Base-by-base conservation (phyloP, 495 filamentous ascomycete species). In the Podospora australis region DNA sequence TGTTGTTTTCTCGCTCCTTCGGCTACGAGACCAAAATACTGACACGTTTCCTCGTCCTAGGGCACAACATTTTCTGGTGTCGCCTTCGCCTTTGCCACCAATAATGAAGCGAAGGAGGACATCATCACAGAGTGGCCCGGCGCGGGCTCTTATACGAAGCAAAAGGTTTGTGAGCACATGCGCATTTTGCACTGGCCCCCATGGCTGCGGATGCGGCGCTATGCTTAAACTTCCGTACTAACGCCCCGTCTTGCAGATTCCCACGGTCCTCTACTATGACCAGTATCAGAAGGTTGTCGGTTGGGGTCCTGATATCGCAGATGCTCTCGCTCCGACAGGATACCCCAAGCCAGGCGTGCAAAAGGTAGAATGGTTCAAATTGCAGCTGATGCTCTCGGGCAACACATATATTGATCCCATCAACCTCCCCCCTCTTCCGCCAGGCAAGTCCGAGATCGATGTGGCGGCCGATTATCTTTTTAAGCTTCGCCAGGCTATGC, bases 351-450 rank as follows among this genome's bases (percentile, higher is more conserved):
- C 80, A 7, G 82, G 82, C 49, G 82, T 87, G 49, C 82, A 87
- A 58, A 87, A 86, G 67, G 82, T 87, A 6, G 83, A 87, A 56
- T 87, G 83, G 83, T 86, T 87, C 72, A 87, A 87, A 70, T 74
- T 86, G 19, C 83, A 87, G 69, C 72, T 87, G 36, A 87, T 87
- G 83, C 68, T 87, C 45, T 84, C 81, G 17, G 83, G 83, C 48
- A 87, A 87, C 70, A 87, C 83, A 4, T 87, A 87, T 60, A 87
- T 87, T 56, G 83, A 87, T 55, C 83, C 83, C 43, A 87, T 87
- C 66, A 87, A 87, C 73, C 73, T 87, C 46, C 83, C 83, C 11
- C 83, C 83, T 26, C 78, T 87, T 40, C 83, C 83, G 14, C 83
- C 83, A 14, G 83, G 83, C 68, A 87, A 86, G 70, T 85, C 82